Percentiles rank a stretch among this genome's conserved stretches.
Conservation (phyloP, 208 protist species). For the Crithidia fasciculata region DNA sequence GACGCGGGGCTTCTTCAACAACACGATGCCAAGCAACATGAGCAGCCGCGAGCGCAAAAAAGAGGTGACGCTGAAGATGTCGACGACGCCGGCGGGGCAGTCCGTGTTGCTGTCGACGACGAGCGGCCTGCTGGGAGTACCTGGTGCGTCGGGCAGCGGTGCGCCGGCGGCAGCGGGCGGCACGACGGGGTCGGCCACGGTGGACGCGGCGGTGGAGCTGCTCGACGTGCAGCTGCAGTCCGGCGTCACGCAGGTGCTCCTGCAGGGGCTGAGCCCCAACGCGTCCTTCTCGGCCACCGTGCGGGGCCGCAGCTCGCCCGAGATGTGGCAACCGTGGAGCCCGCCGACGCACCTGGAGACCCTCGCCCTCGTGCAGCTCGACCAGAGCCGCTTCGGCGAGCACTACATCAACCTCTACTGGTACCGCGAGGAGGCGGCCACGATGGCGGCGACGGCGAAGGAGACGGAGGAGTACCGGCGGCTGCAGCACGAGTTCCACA, state of each 20-base stretch:
- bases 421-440: slow-evolving; percentile 54
- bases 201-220: slow-evolving; percentile 24
- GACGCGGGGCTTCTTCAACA: slow-evolving; percentile 21
- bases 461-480: slow-evolving; percentile 50
- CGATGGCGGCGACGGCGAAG: slow-evolving; percentile 27
- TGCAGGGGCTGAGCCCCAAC: slow-evolving; percentile 48
- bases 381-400: slow-evolving; percentile 87
- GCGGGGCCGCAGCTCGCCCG: slow-evolving; percentile 49
- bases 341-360: slow-evolving; percentile 47
- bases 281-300: slow-evolving; percentile 50
- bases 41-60: slow-evolving; percentile 27
- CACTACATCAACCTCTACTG: slow-evolving; percentile 93
- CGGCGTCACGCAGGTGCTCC: slow-evolving; percentile 37
- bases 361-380: slow-evolving; percentile 70
- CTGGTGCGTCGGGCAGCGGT: background rate
- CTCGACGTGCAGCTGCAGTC: slow-evolving; percentile 58
- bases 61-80: slow-evolving; percentile 16
- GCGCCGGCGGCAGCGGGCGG: background rate
- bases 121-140: background rate
- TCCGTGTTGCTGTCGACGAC: slow-evolving; percentile 11
- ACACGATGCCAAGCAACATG: background rate
- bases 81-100: background rate
- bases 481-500: slow-evolving; percentile 68
- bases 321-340: slow-evolving; percentile 90
- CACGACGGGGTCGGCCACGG: background rate